Evolutionary conservation across 2,329 filamentous ascomycete species (phyloP).

Genomic region (Colletotrichum shisoi): DNA sequence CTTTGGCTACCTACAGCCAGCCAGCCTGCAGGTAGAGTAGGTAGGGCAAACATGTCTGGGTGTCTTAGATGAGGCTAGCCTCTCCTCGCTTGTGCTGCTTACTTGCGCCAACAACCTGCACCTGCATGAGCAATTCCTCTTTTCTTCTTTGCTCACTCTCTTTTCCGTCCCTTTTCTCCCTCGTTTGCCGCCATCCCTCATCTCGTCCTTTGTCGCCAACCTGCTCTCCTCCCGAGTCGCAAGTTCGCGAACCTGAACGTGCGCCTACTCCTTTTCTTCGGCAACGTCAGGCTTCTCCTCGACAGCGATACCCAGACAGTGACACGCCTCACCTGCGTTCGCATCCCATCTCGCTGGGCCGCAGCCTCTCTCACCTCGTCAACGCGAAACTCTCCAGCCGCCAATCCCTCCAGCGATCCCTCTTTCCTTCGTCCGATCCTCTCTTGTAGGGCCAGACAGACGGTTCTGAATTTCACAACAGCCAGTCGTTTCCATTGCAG

Average conservation of each 20-base stretch:
- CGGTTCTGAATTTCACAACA: background rate
- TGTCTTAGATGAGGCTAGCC: conserved; percentile 2
- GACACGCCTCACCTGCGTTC: background rate
- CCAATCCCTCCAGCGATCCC: conserved; percentile 17
- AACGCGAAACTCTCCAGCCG: conserved; percentile 19
- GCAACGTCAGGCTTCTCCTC: background rate
- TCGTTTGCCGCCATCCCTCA: background rate
- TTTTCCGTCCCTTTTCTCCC: too few species aligned
- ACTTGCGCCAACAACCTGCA: background rate
- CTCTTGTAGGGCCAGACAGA: background rate
- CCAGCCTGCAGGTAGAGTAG: too few species aligned
- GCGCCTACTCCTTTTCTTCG: background rate
- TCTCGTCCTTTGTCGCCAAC: background rate
- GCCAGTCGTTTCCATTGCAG: conserved; percentile 1
- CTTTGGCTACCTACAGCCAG: too few species aligned
- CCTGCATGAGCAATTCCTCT: background rate
- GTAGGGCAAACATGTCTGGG: background rate
- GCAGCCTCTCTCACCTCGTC: conserved; percentile 3
- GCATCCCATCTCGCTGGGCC: conserved; percentile 11
- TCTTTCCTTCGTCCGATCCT: background rate
- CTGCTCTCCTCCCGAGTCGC: background rate
- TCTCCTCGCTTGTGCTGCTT: conserved; percentile 8
- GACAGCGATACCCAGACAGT: conserved; percentile 1
- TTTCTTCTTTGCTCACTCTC: background rate
- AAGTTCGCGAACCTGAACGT: background rate